Conservation (phyloP, 768 basidiomycete genomes). For the Calocybe indica region DNA sequence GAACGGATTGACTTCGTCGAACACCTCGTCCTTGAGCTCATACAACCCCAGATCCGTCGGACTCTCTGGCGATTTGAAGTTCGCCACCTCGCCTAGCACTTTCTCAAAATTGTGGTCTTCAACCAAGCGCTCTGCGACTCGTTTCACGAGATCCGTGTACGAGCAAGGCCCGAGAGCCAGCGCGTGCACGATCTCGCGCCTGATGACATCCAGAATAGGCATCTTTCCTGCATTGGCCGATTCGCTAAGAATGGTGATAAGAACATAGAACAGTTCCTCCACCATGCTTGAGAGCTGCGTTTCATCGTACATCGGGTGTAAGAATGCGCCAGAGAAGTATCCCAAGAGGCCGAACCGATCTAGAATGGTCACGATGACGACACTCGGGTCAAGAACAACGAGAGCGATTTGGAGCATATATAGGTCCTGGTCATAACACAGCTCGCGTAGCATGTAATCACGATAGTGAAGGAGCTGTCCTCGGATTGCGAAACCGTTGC, state of each 20-base stretch:
- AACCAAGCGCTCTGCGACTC: constrained; percentile 82
- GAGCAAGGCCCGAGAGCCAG: constrained; percentile 83
- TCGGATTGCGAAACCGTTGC: constrained; percentile 93
- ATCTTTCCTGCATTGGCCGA: constrained; percentile 67
- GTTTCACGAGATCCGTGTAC: constrained; percentile 87
- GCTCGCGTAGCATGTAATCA: constrained; percentile 91
- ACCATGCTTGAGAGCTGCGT: constrained; percentile 77
- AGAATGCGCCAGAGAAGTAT: constrained; percentile 72
- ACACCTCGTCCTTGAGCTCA: constrained; percentile 77
- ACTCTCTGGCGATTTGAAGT: constrained; percentile 76
- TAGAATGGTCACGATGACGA: constrained; percentile 78
- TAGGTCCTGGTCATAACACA: constrained; percentile 94
- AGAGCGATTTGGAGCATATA: constrained; percentile 79
- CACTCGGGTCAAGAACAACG: constrained; percentile 69
- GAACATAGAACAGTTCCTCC: constrained; percentile 84
- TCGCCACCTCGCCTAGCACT: constrained; percentile 72
- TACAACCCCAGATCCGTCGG: constrained; percentile 81
- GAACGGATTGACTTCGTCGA: constrained; percentile 89
- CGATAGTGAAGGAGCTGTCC: constrained; percentile 95
- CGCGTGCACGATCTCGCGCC: constrained; percentile 85
- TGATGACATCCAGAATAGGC: constrained; percentile 55
- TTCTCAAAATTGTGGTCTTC: constrained; percentile 81
- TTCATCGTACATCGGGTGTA: constrained; percentile 59
- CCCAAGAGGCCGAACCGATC: constrained; percentile 81
- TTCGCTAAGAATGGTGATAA: constrained; percentile 86